Evolutionary conservation across 1,284 basidiomycete genomes (phyloP), one percentile per base, ranked within the genome.

Genomic region (Ganoderma lucidum): DNA sequence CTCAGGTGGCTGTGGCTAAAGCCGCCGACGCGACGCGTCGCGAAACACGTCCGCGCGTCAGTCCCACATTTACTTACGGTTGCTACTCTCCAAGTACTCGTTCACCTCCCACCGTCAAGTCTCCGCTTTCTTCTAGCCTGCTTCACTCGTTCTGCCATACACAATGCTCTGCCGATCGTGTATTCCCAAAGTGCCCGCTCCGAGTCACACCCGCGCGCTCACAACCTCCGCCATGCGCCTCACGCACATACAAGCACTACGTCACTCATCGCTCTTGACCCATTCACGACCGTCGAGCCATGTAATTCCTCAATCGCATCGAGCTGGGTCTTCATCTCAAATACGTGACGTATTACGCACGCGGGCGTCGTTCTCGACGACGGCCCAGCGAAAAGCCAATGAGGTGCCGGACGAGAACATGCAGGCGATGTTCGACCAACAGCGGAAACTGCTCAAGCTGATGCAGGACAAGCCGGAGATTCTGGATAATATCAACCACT

Each of bases 381-480:
- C 74, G 6, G 62, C 72, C 14, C 72, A 53, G 63, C 62, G 75
- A 62, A 30, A 51, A 41, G 76, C 77, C 41, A 75, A 80, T 8
- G 85, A 86, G 69, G 77, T 81, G 55, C 68, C 71, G 42, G n/a
- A 15, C n/a, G 59, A 61, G 14, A 74, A 80, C 19, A 71, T 81
- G 32, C 82, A 86, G 70, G 71, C 81, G 48, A 75, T 82, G 41
- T 80, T 80, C 19, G 23, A 42, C 2, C 82, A 86, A 68, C 81
- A 82, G 75, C 81, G 85, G 72, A 85, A 84, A 48, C 78, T 87
- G 62, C 86, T 85, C 74, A 80, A 83, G 66, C 85, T 89, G 75
- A 74, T 91, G 19, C 80, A 84, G 53, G 79, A 84, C 58, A 86
- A 82, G 55, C 87, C 88, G 9, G 85, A 86, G 60, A 86, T 86